Conservation (phyloP, 345 rosid genomes). For the Salix koriyanagi region DNA sequence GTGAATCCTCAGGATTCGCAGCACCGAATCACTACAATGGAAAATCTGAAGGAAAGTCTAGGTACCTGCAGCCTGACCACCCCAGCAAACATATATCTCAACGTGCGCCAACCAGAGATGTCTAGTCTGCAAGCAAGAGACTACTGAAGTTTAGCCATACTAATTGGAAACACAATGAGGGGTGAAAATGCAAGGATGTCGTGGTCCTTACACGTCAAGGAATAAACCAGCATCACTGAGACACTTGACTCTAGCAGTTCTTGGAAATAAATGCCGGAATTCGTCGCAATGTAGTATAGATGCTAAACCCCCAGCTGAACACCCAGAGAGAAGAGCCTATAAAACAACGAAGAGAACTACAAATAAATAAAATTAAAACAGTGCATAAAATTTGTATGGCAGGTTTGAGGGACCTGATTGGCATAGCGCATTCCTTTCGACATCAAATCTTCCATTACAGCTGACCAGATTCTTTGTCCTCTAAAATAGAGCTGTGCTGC, state of each 20-base stretch:
- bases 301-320: slow-evolving; percentile 96
- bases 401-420: slow-evolving; percentile 47
- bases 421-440: slow-evolving; percentile 77
- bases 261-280: slow-evolving; percentile 64
- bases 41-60: no score
- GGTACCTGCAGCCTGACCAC: slow-evolving; percentile 69
- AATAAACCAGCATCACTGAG: slow-evolving; percentile 95
- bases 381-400: neutral
- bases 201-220: slow-evolving; percentile 58
- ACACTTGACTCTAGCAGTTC: slow-evolving; percentile 74
- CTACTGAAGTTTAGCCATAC: no score
- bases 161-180: no score
- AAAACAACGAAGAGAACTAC: neutral
- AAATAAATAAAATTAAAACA: slow-evolving; percentile 6
- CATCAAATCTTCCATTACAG: slow-evolving; percentile 76
- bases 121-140: slow-evolving; percentile 43
- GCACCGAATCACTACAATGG: no score
- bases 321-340: slow-evolving; percentile 91
- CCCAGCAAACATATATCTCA: slow-evolving; percentile 66
- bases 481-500: slow-evolving; percentile 76
- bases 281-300: slow-evolving; percentile 81
- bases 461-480: slow-evolving; percentile 92
- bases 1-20: no score
- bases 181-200: no score
- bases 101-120: slow-evolving; percentile 77